A percentile compares a stretch with the other conserved stretches of the same genome.
Conservation (phyloP, 352 stramenopile genomes). For the Globisporangium lucens region DNA sequence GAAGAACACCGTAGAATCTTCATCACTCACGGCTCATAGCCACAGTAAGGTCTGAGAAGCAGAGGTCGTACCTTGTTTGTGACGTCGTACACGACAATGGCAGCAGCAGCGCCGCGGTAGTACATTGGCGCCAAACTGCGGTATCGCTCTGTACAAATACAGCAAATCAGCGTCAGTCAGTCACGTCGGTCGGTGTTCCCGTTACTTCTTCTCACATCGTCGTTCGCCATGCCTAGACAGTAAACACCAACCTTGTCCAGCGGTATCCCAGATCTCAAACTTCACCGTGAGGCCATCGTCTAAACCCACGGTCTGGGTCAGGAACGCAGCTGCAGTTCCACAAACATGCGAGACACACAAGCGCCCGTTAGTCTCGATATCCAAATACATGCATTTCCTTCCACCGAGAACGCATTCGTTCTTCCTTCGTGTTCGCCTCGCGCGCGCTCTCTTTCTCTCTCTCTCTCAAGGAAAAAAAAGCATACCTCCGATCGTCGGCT, state of each 20-base stretch:
- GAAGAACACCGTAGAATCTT: not conserved
- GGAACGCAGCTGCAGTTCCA: constrained; percentile 86
- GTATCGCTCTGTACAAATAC: constrained; percentile 87
- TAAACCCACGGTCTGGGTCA: constrained; percentile 98
- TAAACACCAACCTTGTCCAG: constrained; percentile 82
- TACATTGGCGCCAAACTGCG: constrained; percentile 98
- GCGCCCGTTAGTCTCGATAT: constrained; percentile 2
- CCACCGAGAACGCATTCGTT: not conserved
- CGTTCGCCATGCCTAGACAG: not conserved
- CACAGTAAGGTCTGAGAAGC: not conserved
- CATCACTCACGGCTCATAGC: not conserved
- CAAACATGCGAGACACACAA: not conserved
- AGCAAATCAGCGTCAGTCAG: constrained; percentile 13
- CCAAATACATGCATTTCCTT: not conserved
- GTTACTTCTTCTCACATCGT: not conserved
- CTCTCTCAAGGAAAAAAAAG: not conserved
- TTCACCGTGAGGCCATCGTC: constrained; percentile 98
- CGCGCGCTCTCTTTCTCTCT: not conserved
- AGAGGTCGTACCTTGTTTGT: constrained; percentile 89
- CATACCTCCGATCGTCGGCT: constrained; percentile 94
- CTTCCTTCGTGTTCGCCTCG: not conserved
- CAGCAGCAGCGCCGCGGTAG: constrained; percentile 93
- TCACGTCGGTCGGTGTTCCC: not conserved
- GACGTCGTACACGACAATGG: constrained; percentile 97
- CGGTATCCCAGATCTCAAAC: constrained; percentile 99